Conservation (phyloP, 1,284 basidiomycete species). For the Chiua sp. region DNA sequence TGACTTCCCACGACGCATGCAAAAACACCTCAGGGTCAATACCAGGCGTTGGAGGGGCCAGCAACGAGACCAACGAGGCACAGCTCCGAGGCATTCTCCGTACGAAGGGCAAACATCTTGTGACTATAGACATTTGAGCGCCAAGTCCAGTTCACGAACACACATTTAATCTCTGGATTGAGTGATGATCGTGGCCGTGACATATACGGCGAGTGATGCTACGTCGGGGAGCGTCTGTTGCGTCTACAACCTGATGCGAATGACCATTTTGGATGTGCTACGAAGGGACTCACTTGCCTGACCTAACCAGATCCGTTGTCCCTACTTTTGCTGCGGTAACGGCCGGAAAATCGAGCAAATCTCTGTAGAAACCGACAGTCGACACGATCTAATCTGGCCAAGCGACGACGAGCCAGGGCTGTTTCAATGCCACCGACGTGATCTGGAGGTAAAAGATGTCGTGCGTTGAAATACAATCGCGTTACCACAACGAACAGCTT, state of each 20-base stretch:
- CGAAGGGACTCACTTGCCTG: conserved; percentile 64
- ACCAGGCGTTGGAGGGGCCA: conserved; percentile 48
- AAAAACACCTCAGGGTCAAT: conserved; percentile 61
- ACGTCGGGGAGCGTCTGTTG: conserved; percentile 67
- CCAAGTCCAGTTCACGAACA: conserved; percentile 61
- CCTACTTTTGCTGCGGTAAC: conserved; percentile 84
- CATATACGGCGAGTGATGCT: conserved; percentile 69
- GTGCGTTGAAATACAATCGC: conserved; percentile 3
- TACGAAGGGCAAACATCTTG: conserved; percentile 80
- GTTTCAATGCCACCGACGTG: conserved; percentile 74
- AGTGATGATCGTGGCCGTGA: conserved; percentile 60
- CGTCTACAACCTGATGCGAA: conserved; percentile 58
- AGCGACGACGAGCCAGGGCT: conserved; percentile 53
- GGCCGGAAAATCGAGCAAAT: conserved; percentile 79
- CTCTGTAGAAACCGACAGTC: conserved; percentile 59
- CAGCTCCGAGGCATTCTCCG: conserved; percentile 64
- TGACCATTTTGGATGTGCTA: conserved; percentile 14
- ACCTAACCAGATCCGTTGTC: conserved; percentile 74
- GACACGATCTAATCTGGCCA: conserved; percentile 79
- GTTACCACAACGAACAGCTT: conserved; percentile 87
- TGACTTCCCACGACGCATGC: conserved; percentile 76
- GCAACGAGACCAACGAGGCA: conserved; percentile 53
- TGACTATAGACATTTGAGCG: conserved; percentile 79
- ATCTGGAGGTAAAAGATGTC: conserved; percentile 47
- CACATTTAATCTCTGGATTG: conserved; percentile 32